Conservation (phyloP, 1,284 basidiomycete species). For the Malassezia japonica region DNA sequence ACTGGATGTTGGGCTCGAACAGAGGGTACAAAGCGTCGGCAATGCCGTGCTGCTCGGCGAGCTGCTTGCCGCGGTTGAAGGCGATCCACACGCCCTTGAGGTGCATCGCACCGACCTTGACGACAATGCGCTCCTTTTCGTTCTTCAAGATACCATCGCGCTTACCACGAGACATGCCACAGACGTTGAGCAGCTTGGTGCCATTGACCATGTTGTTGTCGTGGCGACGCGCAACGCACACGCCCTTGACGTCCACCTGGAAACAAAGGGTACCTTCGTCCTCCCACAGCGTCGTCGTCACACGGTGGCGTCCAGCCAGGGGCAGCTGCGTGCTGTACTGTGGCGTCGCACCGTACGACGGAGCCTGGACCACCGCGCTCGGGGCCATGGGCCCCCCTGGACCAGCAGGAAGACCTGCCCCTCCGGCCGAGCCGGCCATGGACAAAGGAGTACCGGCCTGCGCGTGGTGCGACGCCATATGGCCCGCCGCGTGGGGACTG, state of each 20-base stretch:
- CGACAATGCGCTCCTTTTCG: constrained; percentile 48
- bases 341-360: constrained; percentile 34
- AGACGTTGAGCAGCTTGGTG: constrained; percentile 47
- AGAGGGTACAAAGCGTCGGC: constrained; percentile 45
- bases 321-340: constrained; percentile 43
- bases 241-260: constrained; percentile 46
- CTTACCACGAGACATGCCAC: constrained; percentile 47
- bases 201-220: constrained; percentile 49
- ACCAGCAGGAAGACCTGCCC: background rate
- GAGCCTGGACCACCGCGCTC: constrained; percentile 4
- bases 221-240: constrained; percentile 45
- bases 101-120: constrained; percentile 48
- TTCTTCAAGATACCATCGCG: constrained; percentile 48
- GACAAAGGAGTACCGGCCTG: constrained; percentile 6
- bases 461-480: constrained; percentile 15
- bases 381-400: constrained; percentile 6
- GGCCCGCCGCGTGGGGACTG: constrained; percentile 3
- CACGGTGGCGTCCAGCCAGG: constrained; percentile 40
- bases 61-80: constrained; percentile 43
- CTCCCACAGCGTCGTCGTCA: constrained; percentile 47
- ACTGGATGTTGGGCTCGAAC: constrained; percentile 47
- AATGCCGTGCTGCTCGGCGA: constrained; percentile 46
- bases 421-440: background rate
- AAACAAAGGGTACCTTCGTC: constrained; percentile 48
- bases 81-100: constrained; percentile 49